Conservation (phyloP, 1,284 basidiomycete species). For the Pyrrhoderma lamaoense region DNA sequence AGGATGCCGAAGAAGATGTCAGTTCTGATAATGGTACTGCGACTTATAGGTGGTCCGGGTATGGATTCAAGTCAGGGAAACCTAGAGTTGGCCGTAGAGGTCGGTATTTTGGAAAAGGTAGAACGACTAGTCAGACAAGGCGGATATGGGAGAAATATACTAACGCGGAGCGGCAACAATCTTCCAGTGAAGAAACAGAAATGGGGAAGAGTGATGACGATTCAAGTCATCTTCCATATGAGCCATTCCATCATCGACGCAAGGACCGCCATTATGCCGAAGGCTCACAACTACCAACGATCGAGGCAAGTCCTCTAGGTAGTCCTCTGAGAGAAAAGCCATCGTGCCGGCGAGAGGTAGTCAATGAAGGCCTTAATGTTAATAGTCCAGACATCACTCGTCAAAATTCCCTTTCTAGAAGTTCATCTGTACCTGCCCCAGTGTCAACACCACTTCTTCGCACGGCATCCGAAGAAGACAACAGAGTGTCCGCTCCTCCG, state of each 20-base stretch:
- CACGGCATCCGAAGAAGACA: constrained; percentile 7
- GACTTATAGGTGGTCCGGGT: constrained; percentile 2
- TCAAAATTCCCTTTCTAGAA: background rate
- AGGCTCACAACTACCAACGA: constrained; percentile 8
- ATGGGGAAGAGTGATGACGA: constrained; percentile 11
- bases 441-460: constrained; percentile 9
- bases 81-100: constrained; percentile 11
- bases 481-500: background rate
- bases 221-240: constrained; percentile 6
- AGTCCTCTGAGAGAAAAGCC: constrained; percentile 7
- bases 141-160: constrained; percentile 18
- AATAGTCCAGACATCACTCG: background rate
- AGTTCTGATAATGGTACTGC: constrained; percentile 4
- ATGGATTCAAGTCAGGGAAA: constrained; percentile 5
- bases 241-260: constrained; percentile 5
- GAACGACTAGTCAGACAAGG: constrained; percentile 10
- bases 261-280: background rate
- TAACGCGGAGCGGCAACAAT: constrained; percentile 3
- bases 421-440: constrained; percentile 13
- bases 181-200: constrained; percentile 15
- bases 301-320: constrained; percentile 14
- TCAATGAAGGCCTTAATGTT: background rate
- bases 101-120: constrained; percentile 1
- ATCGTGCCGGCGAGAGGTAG: background rate
- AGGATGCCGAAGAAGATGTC: constrained; percentile 8